These are phyloP conservation scores for Malbranchea zuffiana DNA, from an alignment of 2,329 filamentous ascomycete genomes.

Conservation along the genomic window DNA sequence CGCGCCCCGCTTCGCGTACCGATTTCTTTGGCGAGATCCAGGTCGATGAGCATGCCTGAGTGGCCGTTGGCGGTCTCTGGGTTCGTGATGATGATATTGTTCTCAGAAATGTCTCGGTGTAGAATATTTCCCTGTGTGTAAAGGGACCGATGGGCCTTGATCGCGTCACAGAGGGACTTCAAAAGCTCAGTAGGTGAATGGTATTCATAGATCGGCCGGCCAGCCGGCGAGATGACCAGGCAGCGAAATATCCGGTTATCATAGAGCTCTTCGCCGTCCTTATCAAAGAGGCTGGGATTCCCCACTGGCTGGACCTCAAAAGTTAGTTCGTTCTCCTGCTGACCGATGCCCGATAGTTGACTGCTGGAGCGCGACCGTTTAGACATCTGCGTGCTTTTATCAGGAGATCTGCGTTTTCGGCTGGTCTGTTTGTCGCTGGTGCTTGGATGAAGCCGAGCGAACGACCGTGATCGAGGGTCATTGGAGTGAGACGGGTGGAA, in stretches of 20 bases:
- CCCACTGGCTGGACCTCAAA: constrained; percentile 3
- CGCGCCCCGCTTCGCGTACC: constrained; percentile 13
- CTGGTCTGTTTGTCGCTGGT: not conserved
- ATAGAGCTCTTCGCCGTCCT: constrained; percentile 13
- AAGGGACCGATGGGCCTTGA: constrained; percentile 30
- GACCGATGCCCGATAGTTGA: constrained; percentile 2
- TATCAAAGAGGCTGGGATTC: constrained; percentile 2
- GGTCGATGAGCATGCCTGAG: constrained; percentile 27
- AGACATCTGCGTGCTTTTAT: constrained; percentile 1
- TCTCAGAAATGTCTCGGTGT: constrained; percentile 29
- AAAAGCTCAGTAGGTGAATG: constrained; percentile 25
- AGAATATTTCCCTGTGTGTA: constrained; percentile 26
- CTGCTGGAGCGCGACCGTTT: constrained; percentile 5
- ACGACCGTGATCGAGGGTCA: constrained; percentile 1
- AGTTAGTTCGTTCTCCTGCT: constrained; percentile 6
- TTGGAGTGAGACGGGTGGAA: constrained; percentile 6
- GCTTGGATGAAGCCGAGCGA: not conserved
- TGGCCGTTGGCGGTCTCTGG: constrained; percentile 10
- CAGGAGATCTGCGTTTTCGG: constrained; percentile 2
- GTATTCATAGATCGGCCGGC: constrained; percentile 22
- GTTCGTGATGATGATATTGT: constrained; percentile 32
- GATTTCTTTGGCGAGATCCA: constrained; percentile 24
- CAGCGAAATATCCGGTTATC: constrained; percentile 24
- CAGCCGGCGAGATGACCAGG: constrained; percentile 24
- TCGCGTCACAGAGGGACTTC: constrained; percentile 24